These are phyloP conservation scores for Vaccinium myrtillus DNA, from an alignment of 148 eudicot genomes.

Conservation along the genomic window DNA sequence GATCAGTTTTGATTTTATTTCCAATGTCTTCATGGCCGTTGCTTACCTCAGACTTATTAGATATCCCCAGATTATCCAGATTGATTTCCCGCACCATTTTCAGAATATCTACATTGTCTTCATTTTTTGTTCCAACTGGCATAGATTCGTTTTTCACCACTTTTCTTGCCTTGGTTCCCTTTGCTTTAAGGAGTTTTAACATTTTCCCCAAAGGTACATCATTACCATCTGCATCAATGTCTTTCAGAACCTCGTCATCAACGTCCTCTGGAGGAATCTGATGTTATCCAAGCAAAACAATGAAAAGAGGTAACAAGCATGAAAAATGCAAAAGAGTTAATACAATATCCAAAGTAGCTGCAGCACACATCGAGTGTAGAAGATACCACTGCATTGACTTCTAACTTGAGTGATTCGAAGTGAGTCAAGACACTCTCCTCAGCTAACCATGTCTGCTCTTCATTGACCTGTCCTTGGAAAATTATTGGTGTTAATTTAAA, in stretches of 20 bases:
- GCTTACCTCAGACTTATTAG: constrained; percentile 56
- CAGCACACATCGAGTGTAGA: constrained; percentile 6
- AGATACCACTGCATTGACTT: constrained; percentile 74
- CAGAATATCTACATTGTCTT: constrained; percentile 59
- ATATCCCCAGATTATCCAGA: constrained; percentile 48
- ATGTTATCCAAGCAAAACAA: constrained; percentile 19
- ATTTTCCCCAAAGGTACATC: constrained; percentile 87
- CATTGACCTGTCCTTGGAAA: constrained; percentile 43
- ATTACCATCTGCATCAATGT: constrained; percentile 74
- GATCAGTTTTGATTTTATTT: constrained; percentile 27
- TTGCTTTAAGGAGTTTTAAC: constrained; percentile 78
- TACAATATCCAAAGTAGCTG: not conserved
- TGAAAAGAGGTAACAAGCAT: constrained; percentile 7
- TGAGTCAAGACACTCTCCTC: constrained; percentile 67
- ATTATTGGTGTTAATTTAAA: not conserved
- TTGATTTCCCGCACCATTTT: constrained; percentile 80
- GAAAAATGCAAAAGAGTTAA: not conserved
- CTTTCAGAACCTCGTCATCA: constrained; percentile 65
- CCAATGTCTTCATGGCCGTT: constrained; percentile 53
- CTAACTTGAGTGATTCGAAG: constrained; percentile 71
- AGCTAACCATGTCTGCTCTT: constrained; percentile 66
- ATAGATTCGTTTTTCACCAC: constrained; percentile 40
- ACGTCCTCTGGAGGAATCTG: constrained; percentile 59
- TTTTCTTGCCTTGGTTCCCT: constrained; percentile 65
- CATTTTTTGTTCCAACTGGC: constrained; percentile 42